Evolutionary conservation across 352 stramenopile genomes (phyloP).

Genomic region (Salisapilia sapeloensis): DNA sequence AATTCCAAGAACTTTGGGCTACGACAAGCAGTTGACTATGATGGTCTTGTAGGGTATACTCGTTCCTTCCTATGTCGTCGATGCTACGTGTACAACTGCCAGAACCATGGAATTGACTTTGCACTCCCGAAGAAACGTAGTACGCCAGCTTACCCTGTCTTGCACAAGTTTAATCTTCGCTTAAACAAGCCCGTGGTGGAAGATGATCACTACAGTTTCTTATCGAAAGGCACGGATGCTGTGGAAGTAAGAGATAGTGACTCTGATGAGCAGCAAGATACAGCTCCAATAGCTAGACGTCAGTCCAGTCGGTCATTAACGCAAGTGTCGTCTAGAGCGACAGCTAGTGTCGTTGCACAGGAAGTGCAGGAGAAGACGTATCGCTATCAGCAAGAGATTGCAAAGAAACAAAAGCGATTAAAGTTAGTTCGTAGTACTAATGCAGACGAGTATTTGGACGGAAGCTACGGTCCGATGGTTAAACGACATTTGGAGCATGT

Average conservation of each 20-base stretch:
- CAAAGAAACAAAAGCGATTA: conserved; percentile 14
- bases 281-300: conserved; percentile 8
- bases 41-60: conserved; percentile 56
- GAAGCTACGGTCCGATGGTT: background rate
- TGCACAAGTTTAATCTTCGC: conserved; percentile 12
- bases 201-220: background rate
- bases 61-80: conserved; percentile 78
- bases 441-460: conserved; percentile 54
- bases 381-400: conserved; percentile 14
- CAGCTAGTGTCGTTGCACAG: conserved; percentile 30
- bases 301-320: conserved; percentile 45
- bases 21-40: no score
- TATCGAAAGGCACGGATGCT: conserved; percentile 2
- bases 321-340: conserved; percentile 37
- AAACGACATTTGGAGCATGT: conserved; percentile 3
- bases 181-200: conserved; percentile 1
- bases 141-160: conserved; percentile 41
- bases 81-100: conserved; percentile 85
- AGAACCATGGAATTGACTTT: conserved; percentile 71
- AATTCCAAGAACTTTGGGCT: no score
- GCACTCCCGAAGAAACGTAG: conserved; percentile 19
- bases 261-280: conserved; percentile 2
- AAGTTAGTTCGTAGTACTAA: conserved; percentile 23
- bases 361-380: conserved; percentile 39
- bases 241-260: conserved; percentile 7